Evolutionary conservation across 495 filamentous ascomycete genomes (phyloP), one percentile per base, ranked within the genome.

Genomic region (Terfezia claveryi): DNA sequence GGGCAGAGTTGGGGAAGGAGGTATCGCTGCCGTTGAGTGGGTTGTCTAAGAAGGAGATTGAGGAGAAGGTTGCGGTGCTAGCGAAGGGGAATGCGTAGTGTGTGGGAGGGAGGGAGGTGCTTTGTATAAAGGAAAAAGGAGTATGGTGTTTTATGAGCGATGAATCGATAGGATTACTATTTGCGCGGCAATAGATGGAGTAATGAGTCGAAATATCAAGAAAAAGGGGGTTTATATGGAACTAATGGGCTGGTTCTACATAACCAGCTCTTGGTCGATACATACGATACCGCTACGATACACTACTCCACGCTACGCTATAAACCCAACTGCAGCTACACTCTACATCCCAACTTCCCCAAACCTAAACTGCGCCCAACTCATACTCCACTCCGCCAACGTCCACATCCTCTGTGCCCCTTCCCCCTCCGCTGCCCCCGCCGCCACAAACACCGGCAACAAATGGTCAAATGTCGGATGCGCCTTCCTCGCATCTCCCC

Each of bases 1-100:
- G 27, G 27, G 56, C 64, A 94, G 89, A 84, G 50, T 79, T 85
- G 61, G 91, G 91, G 60, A 78, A 81, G 70, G 91, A 98, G 75
- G 91, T 79, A 73, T 80, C 80, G 69, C 79, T 83, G 67, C 77
- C 80, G 57, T 72, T 98, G 69, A 74, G 75, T 62, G 88, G 88
- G 91, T 73, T 98, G 58, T 79, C 82, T 53, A 86, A 93, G 66
- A 82, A 91, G 69, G 79, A 88, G 70, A 94, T 98, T 62, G 92
- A 96, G 72, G 82, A 86, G 51, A 80, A 80, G 60, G 78, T 98
- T 57, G 81, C 85, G 55, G 73, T 74, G 55, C 72, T 98, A 58
- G 89, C 94, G 51, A 87, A 87, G 73, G 72, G 65, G 38, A 68
- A 61, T 5, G 44, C 44, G 14, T 49, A 49, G 44, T 20, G 20